Evolutionary conservation across 1,284 basidiomycete genomes (phyloP).

Genomic region (Cutaneotrichosporon mucoides): DNA sequence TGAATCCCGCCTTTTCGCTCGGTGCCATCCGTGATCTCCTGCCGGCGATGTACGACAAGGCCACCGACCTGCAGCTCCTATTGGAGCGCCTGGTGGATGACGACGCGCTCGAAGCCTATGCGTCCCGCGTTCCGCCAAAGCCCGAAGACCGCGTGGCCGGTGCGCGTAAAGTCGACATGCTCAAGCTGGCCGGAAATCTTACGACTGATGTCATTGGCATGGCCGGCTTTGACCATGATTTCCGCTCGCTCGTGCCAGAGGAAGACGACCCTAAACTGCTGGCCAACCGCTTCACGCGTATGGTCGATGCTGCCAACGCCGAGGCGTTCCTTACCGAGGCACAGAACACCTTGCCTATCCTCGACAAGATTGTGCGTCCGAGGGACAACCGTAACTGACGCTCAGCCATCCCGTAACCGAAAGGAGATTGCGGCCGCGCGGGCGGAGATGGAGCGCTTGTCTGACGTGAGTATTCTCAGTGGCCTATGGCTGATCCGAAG

Average conservation of each 20-base stretch:
- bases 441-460: conserved; percentile 37
- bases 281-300: conserved; percentile 50
- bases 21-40: conserved; percentile 29
- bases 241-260: conserved; percentile 41
- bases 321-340: conserved; percentile 52
- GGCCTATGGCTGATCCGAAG: neutral
- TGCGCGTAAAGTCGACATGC: conserved; percentile 16
- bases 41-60: conserved; percentile 63
- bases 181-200: conserved; percentile 46
- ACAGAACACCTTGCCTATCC: conserved; percentile 42
- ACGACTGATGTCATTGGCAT: conserved; percentile 65
- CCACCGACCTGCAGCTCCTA: conserved; percentile 53
- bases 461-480: conserved; percentile 39
- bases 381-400: neutral
- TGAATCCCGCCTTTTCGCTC: conserved; percentile 48
- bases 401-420: conserved; percentile 55
- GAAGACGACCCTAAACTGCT: conserved; percentile 56
- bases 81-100: conserved; percentile 60
- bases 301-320: conserved; percentile 4
- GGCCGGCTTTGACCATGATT: conserved; percentile 62
- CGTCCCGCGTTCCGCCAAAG: conserved; percentile 6
- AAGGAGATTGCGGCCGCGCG: conserved; percentile 47
- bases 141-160: conserved; percentile 15
- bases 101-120: conserved; percentile 38
- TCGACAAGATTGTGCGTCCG: conserved; percentile 45